Evolutionary conservation across 345 rosid genomes (phyloP).

Genomic region (Eucalyptus melliodora): DNA sequence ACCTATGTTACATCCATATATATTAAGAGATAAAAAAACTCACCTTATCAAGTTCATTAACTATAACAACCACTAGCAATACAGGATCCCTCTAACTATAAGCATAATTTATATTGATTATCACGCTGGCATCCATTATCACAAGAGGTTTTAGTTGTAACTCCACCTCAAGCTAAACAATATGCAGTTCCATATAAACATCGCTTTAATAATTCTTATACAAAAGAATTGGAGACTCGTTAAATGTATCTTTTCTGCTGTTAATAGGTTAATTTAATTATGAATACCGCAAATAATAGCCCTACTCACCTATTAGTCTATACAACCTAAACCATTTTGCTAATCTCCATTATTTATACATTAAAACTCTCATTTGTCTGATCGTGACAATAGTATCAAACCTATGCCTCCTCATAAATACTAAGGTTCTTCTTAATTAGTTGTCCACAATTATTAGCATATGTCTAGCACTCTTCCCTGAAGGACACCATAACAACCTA

Average conservation of each 20-base stretch:
- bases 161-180: not conserved
- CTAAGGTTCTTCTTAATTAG: not conserved
- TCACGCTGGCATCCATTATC: not conserved
- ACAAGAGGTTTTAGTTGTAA: not conserved
- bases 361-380: not conserved
- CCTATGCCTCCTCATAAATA: accelerated
- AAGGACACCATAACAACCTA: not conserved
- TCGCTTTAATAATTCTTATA: not conserved
- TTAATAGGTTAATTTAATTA: no score
- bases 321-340: not conserved
- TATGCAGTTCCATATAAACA: no score
- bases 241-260: no score
- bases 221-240: not conserved
- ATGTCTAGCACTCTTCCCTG: no score
- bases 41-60: not conserved
- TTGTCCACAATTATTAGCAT: no score
- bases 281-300: not conserved
- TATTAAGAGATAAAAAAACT: no score
- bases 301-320: not conserved
- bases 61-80: not conserved
- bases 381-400: no score
- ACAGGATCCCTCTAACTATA: not conserved
- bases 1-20: not conserved
- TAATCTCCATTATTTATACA: not conserved
- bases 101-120: no score